phyloP scores from a whole-genome alignment of 345 rosid species.

The Eucalyptus cloeziana region DNA sequence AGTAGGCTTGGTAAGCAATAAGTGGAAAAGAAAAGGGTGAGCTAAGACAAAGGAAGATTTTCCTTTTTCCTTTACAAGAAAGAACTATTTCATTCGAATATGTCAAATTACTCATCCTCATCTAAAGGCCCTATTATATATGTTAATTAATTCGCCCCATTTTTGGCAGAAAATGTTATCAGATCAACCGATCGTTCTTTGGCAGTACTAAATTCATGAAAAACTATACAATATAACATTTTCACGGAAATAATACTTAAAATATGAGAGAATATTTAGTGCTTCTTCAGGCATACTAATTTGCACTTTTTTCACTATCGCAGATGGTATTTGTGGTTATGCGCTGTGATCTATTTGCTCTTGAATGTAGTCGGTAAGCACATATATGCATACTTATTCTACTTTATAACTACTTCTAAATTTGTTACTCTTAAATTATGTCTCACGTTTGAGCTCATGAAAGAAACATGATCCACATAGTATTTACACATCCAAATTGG shows the following conservation, averaged over 20 bases:
- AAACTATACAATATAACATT: neutral
- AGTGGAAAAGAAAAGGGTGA: neutral
- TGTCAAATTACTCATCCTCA: neutral
- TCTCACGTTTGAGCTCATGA: rapidly evolving
- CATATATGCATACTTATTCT: neutral
- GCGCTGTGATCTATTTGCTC: slow-evolving; percentile 59
- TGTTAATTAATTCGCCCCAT: neutral
- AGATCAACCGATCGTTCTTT: neutral
- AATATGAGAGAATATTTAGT: neutral
- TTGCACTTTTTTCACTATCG: neutral
- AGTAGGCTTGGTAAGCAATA: neutral
- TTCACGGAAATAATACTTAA: neutral
- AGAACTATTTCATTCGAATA: slow-evolving; percentile 6
- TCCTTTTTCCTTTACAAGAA: neutral
- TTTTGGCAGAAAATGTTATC: neutral
- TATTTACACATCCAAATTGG: neutral
- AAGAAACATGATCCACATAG: neutral
- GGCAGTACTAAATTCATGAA: neutral
- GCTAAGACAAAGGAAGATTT: neutral
- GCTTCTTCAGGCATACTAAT: neutral
- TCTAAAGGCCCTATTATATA: neutral
- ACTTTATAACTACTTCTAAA: too few species aligned
- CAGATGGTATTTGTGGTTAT: slow-evolving; percentile 91
- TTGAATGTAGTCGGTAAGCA: slow-evolving; percentile 33
- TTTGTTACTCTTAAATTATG: too few species aligned